Conservation (phyloP, 768 basidiomycete genomes). For the Leccinum subtestaceum region DNA sequence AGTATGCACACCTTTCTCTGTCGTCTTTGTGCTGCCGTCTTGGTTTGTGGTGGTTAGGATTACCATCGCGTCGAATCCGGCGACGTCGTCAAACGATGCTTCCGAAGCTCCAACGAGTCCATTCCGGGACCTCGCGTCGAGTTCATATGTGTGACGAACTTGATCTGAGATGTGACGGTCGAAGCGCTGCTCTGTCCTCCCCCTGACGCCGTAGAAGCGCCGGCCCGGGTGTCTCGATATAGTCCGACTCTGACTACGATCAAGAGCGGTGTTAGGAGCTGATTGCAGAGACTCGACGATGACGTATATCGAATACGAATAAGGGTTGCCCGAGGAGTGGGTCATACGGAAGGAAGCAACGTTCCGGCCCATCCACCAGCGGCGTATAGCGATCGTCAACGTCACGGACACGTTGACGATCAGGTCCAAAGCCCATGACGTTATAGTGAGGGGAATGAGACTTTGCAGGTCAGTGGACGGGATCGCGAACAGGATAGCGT, state of each 20-base stretch:
- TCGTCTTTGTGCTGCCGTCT: no score
- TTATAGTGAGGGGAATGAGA: constrained; percentile 10
- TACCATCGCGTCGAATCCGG: no score
- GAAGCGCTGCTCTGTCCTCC: not conserved
- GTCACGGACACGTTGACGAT: constrained; percentile 21
- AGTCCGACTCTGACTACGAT: constrained; percentile 17
- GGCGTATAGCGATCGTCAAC: constrained; percentile 18
- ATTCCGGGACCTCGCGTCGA: not conserved
- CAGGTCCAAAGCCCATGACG: constrained; percentile 22
- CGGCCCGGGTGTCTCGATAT: not conserved
- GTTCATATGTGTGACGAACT: not conserved
- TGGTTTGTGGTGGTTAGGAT: no score
- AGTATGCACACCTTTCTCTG: no score
- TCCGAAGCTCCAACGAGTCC: not conserved
- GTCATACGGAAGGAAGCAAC: constrained; percentile 3
- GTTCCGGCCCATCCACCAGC: constrained; percentile 19
- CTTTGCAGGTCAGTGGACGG: constrained; percentile 5
- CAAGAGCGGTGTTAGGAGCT: constrained; percentile 18
- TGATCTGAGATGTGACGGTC: not conserved
- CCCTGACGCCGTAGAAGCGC: not conserved
- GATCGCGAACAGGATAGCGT: constrained; percentile 9
- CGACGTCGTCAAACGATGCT: no score
- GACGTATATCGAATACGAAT: constrained; percentile 16
- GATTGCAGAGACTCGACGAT: constrained; percentile 13
- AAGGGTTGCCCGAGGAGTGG: constrained; percentile 8